These are phyloP conservation scores for Suhomyces bolitotheri DNA, from an alignment of 1,139 yeast genomes.

Conservation along the genomic window DNA sequence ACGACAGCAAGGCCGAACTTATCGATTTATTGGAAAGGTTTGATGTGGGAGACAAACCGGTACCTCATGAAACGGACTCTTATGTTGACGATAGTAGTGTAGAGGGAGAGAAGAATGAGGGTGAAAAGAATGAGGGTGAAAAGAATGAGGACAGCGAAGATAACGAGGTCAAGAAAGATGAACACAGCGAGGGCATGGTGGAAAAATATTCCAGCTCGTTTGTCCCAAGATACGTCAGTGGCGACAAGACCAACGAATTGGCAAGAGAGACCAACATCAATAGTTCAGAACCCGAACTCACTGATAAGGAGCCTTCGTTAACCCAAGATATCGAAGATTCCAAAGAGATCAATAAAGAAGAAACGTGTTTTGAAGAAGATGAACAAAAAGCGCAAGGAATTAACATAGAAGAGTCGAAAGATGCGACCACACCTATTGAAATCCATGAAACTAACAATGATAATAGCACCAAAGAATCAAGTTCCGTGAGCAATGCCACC, in stretches of 20 bases:
- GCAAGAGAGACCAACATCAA: neutral
- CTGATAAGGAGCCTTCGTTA: no score
- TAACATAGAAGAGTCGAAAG: no score
- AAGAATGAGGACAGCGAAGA: constrained; percentile 2
- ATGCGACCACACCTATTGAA: no score
- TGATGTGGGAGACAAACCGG: constrained; percentile 26
- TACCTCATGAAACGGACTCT: constrained; percentile 1
- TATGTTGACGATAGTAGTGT: constrained; percentile 7
- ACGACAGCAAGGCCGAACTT: constrained; percentile 28
- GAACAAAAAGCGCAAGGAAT: no score
- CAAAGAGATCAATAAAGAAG: no score
- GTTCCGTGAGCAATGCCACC: no score
- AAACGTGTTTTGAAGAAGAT: no score
- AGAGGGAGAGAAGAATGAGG: constrained; percentile 2
- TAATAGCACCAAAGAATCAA: no score
- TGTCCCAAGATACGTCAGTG: neutral
- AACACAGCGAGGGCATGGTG: constrained; percentile 2
- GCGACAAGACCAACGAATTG: neutral
- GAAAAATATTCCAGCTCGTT: neutral
- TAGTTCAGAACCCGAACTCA: no score
- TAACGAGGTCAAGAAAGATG: constrained; percentile 2
- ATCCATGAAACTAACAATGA: no score
- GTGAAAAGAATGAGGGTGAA: neutral
- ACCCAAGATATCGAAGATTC: no score
- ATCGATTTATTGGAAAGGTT: constrained; percentile 44